Evolutionary conservation across 352 stramenopile species (phyloP).

Genomic region (Globisporangium mamillatum): DNA sequence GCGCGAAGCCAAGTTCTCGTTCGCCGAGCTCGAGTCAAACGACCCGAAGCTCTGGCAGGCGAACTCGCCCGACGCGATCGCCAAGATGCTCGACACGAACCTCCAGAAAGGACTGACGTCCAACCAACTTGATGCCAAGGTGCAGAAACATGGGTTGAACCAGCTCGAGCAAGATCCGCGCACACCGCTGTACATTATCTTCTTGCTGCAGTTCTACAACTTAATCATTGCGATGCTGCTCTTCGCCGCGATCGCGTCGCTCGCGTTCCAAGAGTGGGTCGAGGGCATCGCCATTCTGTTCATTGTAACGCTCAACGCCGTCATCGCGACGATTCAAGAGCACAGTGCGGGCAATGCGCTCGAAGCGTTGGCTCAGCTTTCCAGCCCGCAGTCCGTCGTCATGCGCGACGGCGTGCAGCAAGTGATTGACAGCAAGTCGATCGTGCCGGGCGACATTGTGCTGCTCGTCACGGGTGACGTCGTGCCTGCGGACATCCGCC

Average conservation of each 20-base stretch:
- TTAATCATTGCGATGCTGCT: conserved; percentile 71
- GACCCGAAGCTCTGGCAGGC: conserved; percentile 38
- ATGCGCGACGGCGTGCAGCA: conserved; percentile 60
- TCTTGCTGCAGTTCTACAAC: conserved; percentile 81
- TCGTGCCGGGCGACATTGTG: conserved; percentile 86
- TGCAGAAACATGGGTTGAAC: conserved; percentile 52
- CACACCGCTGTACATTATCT: conserved; percentile 58
- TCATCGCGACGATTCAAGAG: conserved; percentile 63
- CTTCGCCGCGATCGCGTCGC: conserved; percentile 48
- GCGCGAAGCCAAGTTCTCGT: conserved; percentile 40
- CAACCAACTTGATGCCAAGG: conserved; percentile 37
- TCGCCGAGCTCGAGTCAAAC: conserved; percentile 48
- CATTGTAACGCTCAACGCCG: conserved; percentile 62
- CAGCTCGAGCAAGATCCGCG: conserved; percentile 58
- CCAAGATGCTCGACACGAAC: conserved; percentile 52
- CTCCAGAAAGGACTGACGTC: conserved; percentile 42
- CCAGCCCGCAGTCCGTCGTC: conserved; percentile 61
- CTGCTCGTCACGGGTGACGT: conserved; percentile 91
- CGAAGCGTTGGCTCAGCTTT: conserved; percentile 54
- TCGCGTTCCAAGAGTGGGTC: conserved; percentile 60
- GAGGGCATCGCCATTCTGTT: conserved; percentile 71
- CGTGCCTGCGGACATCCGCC: conserved; percentile 88
- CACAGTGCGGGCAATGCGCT: conserved; percentile 61
- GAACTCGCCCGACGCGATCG: conserved; percentile 35
- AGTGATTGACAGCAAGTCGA: conserved; percentile 59